phyloP scores from a whole-genome alignment of 2,329 filamentous ascomycete species.

The Neofusicoccum parvum region DNA sequence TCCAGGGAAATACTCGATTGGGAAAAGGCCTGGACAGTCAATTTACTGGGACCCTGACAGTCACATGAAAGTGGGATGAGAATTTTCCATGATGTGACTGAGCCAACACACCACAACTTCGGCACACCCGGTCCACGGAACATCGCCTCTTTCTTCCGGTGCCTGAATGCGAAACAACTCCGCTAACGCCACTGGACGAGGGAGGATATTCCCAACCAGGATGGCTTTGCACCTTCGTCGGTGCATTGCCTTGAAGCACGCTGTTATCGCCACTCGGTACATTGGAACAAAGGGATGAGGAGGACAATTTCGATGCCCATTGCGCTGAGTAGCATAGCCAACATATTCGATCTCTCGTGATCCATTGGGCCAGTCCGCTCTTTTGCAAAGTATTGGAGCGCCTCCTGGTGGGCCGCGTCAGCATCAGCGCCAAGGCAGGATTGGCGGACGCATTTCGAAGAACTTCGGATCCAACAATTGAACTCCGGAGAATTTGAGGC shows the following conservation, averaged over 20 bases:
- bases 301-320: background rate
- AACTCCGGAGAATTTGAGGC: background rate
- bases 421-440: background rate
- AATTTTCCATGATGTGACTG: background rate
- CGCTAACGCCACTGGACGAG: no score
- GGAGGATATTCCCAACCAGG: no score
- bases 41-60: background rate
- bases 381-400: background rate
- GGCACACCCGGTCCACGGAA: background rate
- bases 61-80: conserved; percentile 16
- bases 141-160: background rate
- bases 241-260: no score
- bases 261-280: no score
- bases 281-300: background rate
- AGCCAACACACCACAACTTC: background rate
- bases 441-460: background rate
- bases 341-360: background rate
- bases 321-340: background rate
- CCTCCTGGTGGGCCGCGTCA: background rate
- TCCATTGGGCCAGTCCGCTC: background rate
- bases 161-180: background rate
- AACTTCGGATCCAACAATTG: background rate
- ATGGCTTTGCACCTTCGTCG: no score
- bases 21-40: background rate
- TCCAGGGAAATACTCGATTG: background rate